A percentile compares a stretch with the other conserved stretches of the same genome.
phyloP scores from a whole-genome alignment of 2,329 filamentous ascomycete species.

The Gnomoniopsis smithogilvyi region DNA sequence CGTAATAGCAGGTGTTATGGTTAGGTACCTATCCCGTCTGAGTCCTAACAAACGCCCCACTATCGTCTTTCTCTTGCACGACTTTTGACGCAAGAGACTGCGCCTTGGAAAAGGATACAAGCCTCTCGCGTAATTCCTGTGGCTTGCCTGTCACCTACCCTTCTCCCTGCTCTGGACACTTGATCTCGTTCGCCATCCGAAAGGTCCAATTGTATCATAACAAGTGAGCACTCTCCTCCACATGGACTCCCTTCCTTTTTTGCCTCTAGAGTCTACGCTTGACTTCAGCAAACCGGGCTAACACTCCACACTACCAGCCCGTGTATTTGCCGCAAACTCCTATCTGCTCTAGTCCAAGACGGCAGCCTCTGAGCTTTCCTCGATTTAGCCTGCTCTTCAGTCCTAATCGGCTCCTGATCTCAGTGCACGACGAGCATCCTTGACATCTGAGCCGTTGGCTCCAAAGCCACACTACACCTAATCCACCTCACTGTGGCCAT shows the following conservation, averaged over 20 bases:
- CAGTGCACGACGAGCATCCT: neutral
- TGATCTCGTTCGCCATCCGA: neutral
- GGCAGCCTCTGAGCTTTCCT: neutral
- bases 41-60: neutral
- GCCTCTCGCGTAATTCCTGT: conserved; percentile 4
- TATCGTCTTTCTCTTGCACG: neutral
- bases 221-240: neutral
- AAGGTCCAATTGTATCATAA: neutral
- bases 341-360: neutral
- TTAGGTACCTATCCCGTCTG: neutral
- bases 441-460: neutral
- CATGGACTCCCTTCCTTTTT: neutral
- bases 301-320: neutral
- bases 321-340: neutral
- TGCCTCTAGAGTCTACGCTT: neutral
- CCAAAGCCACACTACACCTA: neutral
- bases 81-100: conserved; percentile 19
- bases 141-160: neutral
- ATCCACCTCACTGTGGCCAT: neutral
- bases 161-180: neutral
- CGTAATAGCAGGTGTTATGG: neutral
- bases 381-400: neutral
- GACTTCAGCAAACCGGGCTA: neutral
- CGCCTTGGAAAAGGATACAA: neutral
- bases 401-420: neutral